Base-by-base conservation (phyloP, 495 filamentous ascomycete species). In the Penicillium mononematosum region DNA sequence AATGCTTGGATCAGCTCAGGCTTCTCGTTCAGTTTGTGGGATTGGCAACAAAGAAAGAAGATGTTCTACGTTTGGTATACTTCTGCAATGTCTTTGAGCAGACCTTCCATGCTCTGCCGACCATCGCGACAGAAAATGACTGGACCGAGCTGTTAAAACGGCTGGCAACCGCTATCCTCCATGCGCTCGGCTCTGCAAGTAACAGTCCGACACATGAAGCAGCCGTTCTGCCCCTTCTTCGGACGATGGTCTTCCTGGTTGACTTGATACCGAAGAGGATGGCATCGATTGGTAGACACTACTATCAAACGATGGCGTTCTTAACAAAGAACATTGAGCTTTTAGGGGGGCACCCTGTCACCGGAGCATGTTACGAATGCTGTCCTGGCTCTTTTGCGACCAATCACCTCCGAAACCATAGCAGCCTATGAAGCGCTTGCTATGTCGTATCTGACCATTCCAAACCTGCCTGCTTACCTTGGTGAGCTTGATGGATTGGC, bases 391-490 rank as follows among this genome's bases (percentile, higher is more conserved):
- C 73, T 86, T 41, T 61, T 87, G 10, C 66, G 72, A 45, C 74
- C 75, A 1, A 75, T 79, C 17, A 80, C 69, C 5, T 72, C 73
- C 2, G 72, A 78, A 58, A 81, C 77, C 0, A 70, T 75, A 25
- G 70, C 68, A 14, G 77, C 78, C 2, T 88, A 88, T 58, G 77
- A 81, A 62, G 79, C 80, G 25, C 86, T 88, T 71, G 80, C 76
- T 22, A 72, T 63, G 39, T 72, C 73, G 44, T 85, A 83, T 61
- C 72, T 89, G 31, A 76, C 72, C 5, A 73, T 81, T 9, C 75
- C 81, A 1, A 66, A 81, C 43, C 70, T 83, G 19, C 65, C 64
- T 34, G 57, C 56, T 27, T 66, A 67, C 38, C 63, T 81, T 12
- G 77, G 73, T n/a, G 65, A 62, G 9, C 68, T 85, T 32, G 73